Percentiles rank a stretch among this genome's conserved stretches.
These are phyloP conservation scores for Fusarium nelsonii DNA, from an alignment of 2,329 filamentous ascomycete species.

Conservation along the genomic window DNA sequence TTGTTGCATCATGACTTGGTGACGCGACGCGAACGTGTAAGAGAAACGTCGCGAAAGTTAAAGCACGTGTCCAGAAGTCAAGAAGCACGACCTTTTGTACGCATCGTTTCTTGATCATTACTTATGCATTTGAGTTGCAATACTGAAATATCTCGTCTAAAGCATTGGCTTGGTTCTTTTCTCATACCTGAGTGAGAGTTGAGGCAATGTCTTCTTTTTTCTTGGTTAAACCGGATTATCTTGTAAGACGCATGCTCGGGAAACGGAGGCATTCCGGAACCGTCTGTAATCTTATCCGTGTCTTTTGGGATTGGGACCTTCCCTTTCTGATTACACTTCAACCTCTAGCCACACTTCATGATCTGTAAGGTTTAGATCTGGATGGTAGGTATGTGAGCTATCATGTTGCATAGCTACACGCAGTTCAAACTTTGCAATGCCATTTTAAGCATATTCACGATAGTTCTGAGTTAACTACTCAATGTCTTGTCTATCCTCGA, in stretches of 20 bases:
- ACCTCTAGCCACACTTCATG: conserved; percentile 16
- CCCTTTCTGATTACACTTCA: conserved; percentile 4
- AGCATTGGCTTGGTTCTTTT: too few species aligned
- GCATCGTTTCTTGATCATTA: not conserved
- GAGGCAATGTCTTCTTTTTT: not conserved
- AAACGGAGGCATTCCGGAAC: conserved; percentile 24
- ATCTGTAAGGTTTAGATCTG: not conserved
- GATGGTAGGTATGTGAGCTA: not conserved
- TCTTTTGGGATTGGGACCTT: conserved; percentile 20
- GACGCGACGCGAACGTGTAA: conserved; percentile 37
- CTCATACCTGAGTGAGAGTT: not conserved
- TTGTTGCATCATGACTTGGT: conserved; percentile 3
- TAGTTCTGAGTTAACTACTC: not conserved
- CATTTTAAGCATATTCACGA: not conserved
- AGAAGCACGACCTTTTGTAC: not conserved
- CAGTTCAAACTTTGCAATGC: not conserved
- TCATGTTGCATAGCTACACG: not conserved
- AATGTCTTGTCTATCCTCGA: not conserved
- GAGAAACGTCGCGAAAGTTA: conserved; percentile 20
- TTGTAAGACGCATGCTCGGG: conserved; percentile 30
- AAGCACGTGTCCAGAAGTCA: conserved; percentile 13
- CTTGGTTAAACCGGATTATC: conserved; percentile 1
- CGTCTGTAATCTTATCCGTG: conserved; percentile 13
- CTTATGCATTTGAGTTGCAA: not conserved
- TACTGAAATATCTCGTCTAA: not conserved